Percentiles rank a stretch among this genome's conserved stretches.
phyloP scores from a whole-genome alignment of 495 filamentous ascomycete genomes.

The Trichoderma gamsii region DNA sequence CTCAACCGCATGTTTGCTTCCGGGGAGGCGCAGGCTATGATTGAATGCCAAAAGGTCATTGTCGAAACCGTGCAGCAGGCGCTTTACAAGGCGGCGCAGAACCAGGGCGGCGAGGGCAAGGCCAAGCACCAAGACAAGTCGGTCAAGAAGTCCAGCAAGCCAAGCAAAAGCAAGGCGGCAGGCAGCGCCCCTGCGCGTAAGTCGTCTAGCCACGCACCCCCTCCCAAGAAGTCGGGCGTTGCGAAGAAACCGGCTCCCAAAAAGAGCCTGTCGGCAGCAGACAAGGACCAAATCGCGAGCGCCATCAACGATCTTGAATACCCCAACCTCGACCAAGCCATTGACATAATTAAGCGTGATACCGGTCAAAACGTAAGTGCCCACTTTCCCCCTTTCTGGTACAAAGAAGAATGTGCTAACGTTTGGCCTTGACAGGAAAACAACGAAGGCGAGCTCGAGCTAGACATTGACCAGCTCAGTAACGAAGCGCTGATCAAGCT shows the following conservation, averaged over 20 bases:
- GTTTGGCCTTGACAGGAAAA: constrained; percentile 43
- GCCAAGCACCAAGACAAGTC: constrained; percentile 33
- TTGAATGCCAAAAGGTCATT: constrained; percentile 50
- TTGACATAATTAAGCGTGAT: constrained; percentile 86
- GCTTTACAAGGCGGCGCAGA: constrained; percentile 44
- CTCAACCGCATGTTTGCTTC: constrained; percentile 61
- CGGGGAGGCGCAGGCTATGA: constrained; percentile 56
- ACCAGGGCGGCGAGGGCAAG: constrained; percentile 29
- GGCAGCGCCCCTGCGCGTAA: constrained; percentile 27
- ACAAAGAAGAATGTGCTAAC: neutral
- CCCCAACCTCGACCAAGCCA: constrained; percentile 65
- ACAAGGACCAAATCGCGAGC: constrained; percentile 82
- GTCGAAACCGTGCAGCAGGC: constrained; percentile 42
- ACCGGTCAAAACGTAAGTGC: constrained; percentile 63
- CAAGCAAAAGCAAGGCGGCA: constrained; percentile 29
- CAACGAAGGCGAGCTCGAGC: constrained; percentile 79
- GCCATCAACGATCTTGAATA: constrained; percentile 70
- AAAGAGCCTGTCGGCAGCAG: constrained; percentile 53
- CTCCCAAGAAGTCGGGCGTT: constrained; percentile 39
- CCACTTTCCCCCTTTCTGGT: neutral
- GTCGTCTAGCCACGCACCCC: constrained; percentile 29
- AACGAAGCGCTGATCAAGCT: constrained; percentile 68
- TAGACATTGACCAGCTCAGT: constrained; percentile 82
- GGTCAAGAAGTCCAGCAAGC: constrained; percentile 37
- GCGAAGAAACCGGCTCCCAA: constrained; percentile 44